Evolutionary conservation across 257 asterid genomes (phyloP).

Genomic region (Thymus mandschuricus): DNA sequence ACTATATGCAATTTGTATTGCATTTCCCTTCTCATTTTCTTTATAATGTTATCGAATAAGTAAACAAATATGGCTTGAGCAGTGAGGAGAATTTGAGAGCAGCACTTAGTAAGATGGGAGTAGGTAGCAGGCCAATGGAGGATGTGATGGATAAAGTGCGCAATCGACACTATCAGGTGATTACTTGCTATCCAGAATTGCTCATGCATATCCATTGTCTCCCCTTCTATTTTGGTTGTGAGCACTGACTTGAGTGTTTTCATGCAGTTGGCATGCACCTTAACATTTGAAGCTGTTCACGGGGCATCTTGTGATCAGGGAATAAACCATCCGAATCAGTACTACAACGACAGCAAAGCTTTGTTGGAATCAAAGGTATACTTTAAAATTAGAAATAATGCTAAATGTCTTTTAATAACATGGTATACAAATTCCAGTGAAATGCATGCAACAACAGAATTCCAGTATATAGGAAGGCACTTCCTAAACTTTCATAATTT

Average conservation of each 20-base stretch:
- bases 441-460: slow-evolving; percentile 12
- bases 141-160: slow-evolving; percentile 81
- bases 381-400: neutral
- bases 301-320: slow-evolving; percentile 83
- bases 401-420: neutral
- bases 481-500: neutral
- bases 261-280: slow-evolving; percentile 89
- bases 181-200: slow-evolving; percentile 3
- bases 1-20: slow-evolving; percentile 15
- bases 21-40: slow-evolving; percentile 19
- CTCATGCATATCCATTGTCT: slow-evolving; percentile 9
- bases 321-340: slow-evolving; percentile 94
- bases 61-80: slow-evolving; percentile 41
- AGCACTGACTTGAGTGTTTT: slow-evolving; percentile 29
- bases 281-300: slow-evolving; percentile 96
- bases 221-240: neutral
- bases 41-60: slow-evolving; percentile 21
- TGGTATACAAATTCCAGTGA: slow-evolving; percentile 5
- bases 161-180: slow-evolving; percentile 89
- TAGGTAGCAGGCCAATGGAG: slow-evolving; percentile 67
- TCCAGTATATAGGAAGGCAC: neutral
- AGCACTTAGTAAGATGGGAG: slow-evolving; percentile 87
- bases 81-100: slow-evolving; percentile 92
- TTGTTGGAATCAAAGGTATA: slow-evolving; percentile 60
- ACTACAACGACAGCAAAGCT: slow-evolving; percentile 74